A percentile compares a stretch with the other conserved stretches of the same genome.
These are phyloP conservation scores for Clitocybe nebularis DNA, from an alignment of 1,284 basidiomycete species.

Conservation along the genomic window DNA sequence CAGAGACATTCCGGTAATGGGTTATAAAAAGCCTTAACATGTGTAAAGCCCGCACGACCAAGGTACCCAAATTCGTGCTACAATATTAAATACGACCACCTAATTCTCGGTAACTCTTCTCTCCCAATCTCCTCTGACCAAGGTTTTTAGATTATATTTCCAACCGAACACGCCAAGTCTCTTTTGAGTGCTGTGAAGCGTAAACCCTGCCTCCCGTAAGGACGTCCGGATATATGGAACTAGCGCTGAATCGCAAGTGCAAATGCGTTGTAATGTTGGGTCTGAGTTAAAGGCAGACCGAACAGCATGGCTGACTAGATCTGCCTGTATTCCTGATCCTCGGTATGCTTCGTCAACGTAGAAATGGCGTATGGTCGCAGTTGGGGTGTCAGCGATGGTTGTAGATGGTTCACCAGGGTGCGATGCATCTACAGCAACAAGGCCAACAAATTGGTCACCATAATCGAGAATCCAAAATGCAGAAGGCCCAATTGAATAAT, in stretches of 20 bases:
- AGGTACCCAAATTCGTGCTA: no score
- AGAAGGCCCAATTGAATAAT: slow-evolving; percentile 58
- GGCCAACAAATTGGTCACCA: slow-evolving; percentile 56
- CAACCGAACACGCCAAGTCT: slow-evolving; percentile 52
- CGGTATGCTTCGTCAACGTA: slow-evolving; percentile 68
- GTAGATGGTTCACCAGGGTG: slow-evolving; percentile 20
- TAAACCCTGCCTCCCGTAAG: slow-evolving; percentile 51
- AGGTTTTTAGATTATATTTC: slow-evolving; percentile 39
- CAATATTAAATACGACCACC: no score
- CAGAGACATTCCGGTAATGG: slow-evolving; percentile 21
- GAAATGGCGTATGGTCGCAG: slow-evolving; percentile 73
- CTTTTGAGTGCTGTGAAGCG: slow-evolving; percentile 35
- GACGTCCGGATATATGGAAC: slow-evolving; percentile 45
- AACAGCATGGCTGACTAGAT: slow-evolving; percentile 60
- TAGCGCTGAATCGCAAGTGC: slow-evolving; percentile 47
- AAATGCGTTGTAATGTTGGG: slow-evolving; percentile 39
- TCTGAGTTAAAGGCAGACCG: slow-evolving; percentile 50
- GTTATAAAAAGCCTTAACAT: no score
- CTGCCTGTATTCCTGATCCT: slow-evolving; percentile 52
- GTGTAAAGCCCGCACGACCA: no score
- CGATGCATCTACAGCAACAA: slow-evolving; percentile 67
- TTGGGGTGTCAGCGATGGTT: slow-evolving; percentile 34
- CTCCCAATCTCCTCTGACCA: slow-evolving; percentile 43
- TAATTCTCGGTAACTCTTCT: slow-evolving; percentile 15
- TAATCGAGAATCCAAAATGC: slow-evolving; percentile 72